A percentile compares a stretch with the other conserved stretches of the same genome.
These are phyloP conservation scores for Lentithecium fluviatile DNA, from an alignment of 495 filamentous ascomycete species.

Conservation along the genomic window DNA sequence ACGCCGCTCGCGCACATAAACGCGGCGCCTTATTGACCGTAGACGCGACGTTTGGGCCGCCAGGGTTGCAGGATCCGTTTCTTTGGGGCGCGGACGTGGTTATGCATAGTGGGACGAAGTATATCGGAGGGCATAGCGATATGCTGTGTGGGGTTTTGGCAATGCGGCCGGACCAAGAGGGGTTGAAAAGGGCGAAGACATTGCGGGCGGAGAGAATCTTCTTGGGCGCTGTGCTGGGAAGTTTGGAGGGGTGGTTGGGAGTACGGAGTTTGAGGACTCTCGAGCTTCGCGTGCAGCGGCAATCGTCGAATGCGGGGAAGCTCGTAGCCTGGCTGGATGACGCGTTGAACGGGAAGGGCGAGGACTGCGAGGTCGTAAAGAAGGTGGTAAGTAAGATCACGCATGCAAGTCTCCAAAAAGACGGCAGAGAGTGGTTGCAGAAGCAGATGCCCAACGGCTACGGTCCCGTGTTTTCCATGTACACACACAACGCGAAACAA, in stretches of 20 bases:
- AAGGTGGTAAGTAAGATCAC: conserved; percentile 59
- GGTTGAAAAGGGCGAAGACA: conserved; percentile 43
- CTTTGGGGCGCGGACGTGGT: conserved; percentile 73
- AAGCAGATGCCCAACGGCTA: conserved; percentile 92
- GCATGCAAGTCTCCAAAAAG: conserved; percentile 74
- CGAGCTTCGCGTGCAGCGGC: conserved; percentile 73
- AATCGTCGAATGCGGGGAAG: conserved; percentile 63
- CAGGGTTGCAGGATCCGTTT: conserved; percentile 84
- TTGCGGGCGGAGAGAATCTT: conserved; percentile 65
- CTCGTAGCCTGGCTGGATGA: conserved; percentile 70
- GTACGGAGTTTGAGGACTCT: conserved; percentile 82
- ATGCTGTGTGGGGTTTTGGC: conserved; percentile 82
- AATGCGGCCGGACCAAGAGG: conserved; percentile 47
- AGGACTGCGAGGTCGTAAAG: conserved; percentile 47
- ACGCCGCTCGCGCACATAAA: conserved; percentile 68
- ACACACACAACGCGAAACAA: conserved; percentile 56
- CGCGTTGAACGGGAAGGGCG: conserved; percentile 46
- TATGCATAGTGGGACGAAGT: conserved; percentile 93
- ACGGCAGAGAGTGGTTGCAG: conserved; percentile 66
- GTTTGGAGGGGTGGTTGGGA: conserved; percentile 88
- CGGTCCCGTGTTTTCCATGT: conserved; percentile 82
- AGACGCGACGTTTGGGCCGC: conserved; percentile 92
- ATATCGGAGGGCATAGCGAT: conserved; percentile 91
- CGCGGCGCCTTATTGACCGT: conserved; percentile 75
- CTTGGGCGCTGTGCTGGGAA: conserved; percentile 86